These are phyloP conservation scores for Phialophora macrospora DNA, from an alignment of 2,329 filamentous ascomycete genomes.

Conservation along the genomic window DNA sequence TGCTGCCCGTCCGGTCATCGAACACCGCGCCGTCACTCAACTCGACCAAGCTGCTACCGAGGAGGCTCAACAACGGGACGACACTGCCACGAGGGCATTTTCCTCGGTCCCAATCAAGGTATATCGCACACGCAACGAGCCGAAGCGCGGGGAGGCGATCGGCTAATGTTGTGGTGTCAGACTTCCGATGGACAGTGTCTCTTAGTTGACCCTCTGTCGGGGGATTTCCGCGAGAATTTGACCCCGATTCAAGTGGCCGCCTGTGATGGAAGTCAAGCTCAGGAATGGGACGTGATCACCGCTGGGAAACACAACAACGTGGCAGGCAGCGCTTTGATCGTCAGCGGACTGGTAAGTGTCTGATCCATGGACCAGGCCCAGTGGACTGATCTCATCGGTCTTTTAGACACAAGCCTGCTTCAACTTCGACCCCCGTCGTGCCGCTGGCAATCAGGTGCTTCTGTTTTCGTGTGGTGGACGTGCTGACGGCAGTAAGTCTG, in stretches of 20 bases:
- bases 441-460: slow-evolving; percentile 58
- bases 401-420: slow-evolving; percentile 61
- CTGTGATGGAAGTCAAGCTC: slow-evolving; percentile 54
- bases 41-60: slow-evolving; percentile 58
- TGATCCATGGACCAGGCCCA: not conserved
- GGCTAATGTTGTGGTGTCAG: slow-evolving; percentile 34
- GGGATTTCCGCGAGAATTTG: slow-evolving; percentile 61
- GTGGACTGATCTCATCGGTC: not conserved
- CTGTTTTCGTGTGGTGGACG: slow-evolving; percentile 65
- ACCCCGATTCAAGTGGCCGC: slow-evolving; percentile 56
- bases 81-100: slow-evolving; percentile 55
- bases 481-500: slow-evolving; percentile 56
- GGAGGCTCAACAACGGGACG: slow-evolving; percentile 55
- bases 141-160: not conserved
- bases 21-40: slow-evolving; percentile 52
- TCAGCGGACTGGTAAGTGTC: slow-evolving; percentile 56
- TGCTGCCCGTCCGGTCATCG: slow-evolving; percentile 17
- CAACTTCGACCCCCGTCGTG: slow-evolving; percentile 61
- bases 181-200: slow-evolving; percentile 58
- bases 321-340: slow-evolving; percentile 56
- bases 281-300: slow-evolving; percentile 60
- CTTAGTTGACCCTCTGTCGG: slow-evolving; percentile 58
- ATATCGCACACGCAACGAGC: slow-evolving; percentile 5
- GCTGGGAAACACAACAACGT: slow-evolving; percentile 59
- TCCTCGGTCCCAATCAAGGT: slow-evolving; percentile 54